These are phyloP conservation scores for Mycoemilia scoparia DNA, from an alignment of 192 early-diverging fungal species.

Conservation along the genomic window DNA sequence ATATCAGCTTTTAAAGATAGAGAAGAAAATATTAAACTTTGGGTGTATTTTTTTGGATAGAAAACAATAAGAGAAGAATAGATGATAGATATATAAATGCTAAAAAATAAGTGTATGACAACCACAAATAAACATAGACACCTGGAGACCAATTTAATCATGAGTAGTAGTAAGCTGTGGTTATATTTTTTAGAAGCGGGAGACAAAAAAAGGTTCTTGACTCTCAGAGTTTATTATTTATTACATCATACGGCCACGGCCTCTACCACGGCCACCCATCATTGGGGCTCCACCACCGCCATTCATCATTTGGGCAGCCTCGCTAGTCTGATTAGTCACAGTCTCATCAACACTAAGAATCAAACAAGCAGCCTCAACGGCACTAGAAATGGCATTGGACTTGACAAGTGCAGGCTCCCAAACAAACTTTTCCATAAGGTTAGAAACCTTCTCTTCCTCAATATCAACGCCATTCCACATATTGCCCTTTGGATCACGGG, in stretches of 20 bases:
- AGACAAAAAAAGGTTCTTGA: no score
- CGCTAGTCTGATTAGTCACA: conserved; percentile 72
- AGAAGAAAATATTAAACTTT: no score
- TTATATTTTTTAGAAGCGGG: no score
- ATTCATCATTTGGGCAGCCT: conserved; percentile 49
- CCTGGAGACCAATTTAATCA: no score
- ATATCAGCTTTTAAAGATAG: no score
- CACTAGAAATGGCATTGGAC: conserved; percentile 84
- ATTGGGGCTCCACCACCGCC: conserved; percentile 30
- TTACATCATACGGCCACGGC: conserved; percentile 10
- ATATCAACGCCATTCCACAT: conserved; percentile 92
- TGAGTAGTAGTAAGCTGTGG: no score
- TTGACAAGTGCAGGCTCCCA: conserved; percentile 99
- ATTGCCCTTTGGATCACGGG: conserved; percentile 32
- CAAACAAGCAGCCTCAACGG: conserved; percentile 89
- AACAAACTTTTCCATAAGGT: conserved; percentile 84
- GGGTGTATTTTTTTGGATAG: no score
- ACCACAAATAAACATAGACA: no score
- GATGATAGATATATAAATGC: no score
- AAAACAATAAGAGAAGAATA: no score
- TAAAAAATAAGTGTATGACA: no score
- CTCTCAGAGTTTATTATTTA: no score
- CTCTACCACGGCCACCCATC: conserved; percentile 42
- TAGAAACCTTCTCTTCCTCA: conserved; percentile 62
- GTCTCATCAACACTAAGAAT: conserved; percentile 96